Base-by-base conservation (phyloP, 257 asterid genomes). In the Nicotiana tomentosiformis region DNA sequence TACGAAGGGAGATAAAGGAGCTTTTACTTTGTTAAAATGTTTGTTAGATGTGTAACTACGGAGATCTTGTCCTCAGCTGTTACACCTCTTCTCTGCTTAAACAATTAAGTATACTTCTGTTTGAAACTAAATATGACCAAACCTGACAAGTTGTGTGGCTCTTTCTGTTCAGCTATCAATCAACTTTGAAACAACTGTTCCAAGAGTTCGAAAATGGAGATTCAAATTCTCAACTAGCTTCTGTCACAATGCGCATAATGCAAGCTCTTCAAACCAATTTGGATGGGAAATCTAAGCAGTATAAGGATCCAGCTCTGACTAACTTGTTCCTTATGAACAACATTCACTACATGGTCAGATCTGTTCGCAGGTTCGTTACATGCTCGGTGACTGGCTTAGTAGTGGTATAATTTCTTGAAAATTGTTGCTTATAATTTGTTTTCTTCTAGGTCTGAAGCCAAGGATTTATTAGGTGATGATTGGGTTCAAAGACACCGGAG, bases 401-500 rank as follows among this genome's bases (percentile, higher is more conserved):
- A 1, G 2, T 62, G 12, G 26, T 79, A 37, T 43, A 35, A 14
- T 39, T 37, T 2, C 37, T 79, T 58, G 69, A 23, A 32, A 46
- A 65, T n/a, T 61, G 26, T 14, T 79, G 83, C 56, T 57, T 2
- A 74, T 1, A 49, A 51, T 74, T 82, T 83, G 39, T 84, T 43
- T 88, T 57, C 74, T 86, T 90, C 82, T 80, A 96, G 99, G 90
- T 96, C 99, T 68, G 99, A 96, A 93, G 99, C 99, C 80, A 96
- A 96, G 85, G 99, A 96, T 84, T 87, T 94, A 87, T 88, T 96
- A 87, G 98, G 99, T 51, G 99, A 96, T 87, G 99, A 96, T 88
- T 96, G 99, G 99, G 99, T 96, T 80, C 99, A 96, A 90, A 93
- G 96, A 87, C 99, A 96, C 85, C 90, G 99, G 69, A 90, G 99